These are phyloP conservation scores for Termitomyces sp. DNA, from an alignment of 768 basidiomycete species.

Conservation along the genomic window DNA sequence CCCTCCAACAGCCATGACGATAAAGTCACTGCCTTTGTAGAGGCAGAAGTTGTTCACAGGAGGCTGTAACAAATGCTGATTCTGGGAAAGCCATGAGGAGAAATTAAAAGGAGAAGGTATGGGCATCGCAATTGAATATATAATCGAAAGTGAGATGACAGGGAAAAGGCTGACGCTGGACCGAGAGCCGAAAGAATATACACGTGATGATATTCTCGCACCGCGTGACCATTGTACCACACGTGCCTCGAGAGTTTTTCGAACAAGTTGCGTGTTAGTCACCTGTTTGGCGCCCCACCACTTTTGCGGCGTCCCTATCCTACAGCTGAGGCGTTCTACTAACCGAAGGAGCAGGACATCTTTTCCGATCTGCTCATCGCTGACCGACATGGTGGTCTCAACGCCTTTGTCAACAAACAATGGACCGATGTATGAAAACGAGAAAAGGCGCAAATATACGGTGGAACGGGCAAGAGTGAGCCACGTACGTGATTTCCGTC, in stretches of 20 bases:
- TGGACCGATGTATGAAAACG: slow-evolving; percentile 28
- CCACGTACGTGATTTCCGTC: slow-evolving; percentile 38
- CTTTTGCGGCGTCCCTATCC: neutral
- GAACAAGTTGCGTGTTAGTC: slow-evolving; percentile 12
- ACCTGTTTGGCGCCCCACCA: neutral
- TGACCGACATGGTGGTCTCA: slow-evolving; percentile 27
- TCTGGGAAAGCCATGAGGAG: slow-evolving; percentile 81
- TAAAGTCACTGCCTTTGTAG: slow-evolving; percentile 66
- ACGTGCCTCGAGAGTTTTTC: slow-evolving; percentile 17
- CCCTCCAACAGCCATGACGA: slow-evolving; percentile 95
- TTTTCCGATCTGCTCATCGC: neutral
- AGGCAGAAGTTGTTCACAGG: neutral
- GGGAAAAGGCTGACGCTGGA: neutral
- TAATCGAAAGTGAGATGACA: neutral
- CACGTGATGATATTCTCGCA: slow-evolving; percentile 14
- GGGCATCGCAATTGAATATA: neutral
- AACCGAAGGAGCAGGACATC: neutral
- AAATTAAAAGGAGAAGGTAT: slow-evolving; percentile 71
- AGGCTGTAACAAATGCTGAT: slow-evolving; percentile 61
- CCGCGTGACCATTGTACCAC: slow-evolving; percentile 17
- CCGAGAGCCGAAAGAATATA: neutral
- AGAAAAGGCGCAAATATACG: slow-evolving; percentile 44
- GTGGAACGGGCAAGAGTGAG: slow-evolving; percentile 52
- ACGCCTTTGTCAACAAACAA: slow-evolving; percentile 20
- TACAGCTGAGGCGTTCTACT: no score